Evolutionary conservation across 2,329 filamentous ascomycete species (phyloP).

Genomic region (Aureobasidium namibiae): DNA sequence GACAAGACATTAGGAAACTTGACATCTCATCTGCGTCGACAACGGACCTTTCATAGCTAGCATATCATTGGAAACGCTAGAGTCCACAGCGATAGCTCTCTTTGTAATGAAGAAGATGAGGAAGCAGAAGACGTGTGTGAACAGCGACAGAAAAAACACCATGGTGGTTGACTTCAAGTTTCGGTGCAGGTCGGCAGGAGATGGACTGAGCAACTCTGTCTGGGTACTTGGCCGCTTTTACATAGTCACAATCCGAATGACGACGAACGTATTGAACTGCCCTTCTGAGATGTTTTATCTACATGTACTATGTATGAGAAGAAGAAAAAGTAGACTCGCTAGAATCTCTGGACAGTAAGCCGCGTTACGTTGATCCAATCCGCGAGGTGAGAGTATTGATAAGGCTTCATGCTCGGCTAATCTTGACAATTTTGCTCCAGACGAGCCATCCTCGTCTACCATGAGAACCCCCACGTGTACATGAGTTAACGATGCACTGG

Average conservation of each 20-base stretch:
- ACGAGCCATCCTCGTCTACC: no score
- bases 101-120: slow-evolving; percentile 5
- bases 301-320: neutral
- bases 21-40: neutral
- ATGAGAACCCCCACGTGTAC: neutral
- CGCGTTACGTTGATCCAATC: slow-evolving; percentile 10
- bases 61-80: neutral
- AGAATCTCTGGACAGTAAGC: neutral
- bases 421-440: neutral
- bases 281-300: neutral
- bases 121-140: slow-evolving; percentile 9
- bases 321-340: neutral
- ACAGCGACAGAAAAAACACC: slow-evolving; percentile 9
- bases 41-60: neutral
- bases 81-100: neutral
- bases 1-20: neutral
- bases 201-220: neutral
- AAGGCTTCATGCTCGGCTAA: slow-evolving; percentile 4
- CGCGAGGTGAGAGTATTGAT: neutral
- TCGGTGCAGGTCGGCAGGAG: neutral
- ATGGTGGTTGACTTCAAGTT: neutral
- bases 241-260: neutral
- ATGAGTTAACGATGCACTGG: no score
- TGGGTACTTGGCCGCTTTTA: neutral
- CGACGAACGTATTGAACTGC: neutral